Percentiles rank a stretch among this genome's conserved stretches.
Evolutionary conservation across 306 rosid species (phyloP).

Genomic region (Rosa lucieae): DNA sequence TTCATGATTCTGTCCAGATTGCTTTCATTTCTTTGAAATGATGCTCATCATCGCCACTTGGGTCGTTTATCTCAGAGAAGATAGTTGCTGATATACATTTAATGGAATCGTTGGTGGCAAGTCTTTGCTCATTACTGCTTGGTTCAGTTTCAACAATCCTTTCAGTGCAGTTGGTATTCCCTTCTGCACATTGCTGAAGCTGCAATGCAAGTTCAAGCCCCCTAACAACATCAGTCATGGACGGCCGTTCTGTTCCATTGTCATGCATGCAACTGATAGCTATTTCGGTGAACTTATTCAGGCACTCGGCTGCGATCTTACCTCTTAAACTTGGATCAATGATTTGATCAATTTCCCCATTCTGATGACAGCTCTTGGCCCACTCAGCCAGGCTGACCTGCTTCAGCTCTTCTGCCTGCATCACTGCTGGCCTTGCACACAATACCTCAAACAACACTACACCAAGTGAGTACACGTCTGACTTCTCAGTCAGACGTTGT

Average conservation of each 20-base stretch:
- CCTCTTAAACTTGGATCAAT: constrained; percentile 24
- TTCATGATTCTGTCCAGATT: no score
- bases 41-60: not conserved
- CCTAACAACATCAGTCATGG: constrained; percentile 26
- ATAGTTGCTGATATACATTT: not conserved
- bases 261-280: constrained; percentile 14
- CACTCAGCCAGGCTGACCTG: constrained; percentile 37
- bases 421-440: constrained; percentile 39
- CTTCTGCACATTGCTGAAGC: constrained; percentile 9
- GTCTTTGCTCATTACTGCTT: not conserved
- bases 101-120: not conserved
- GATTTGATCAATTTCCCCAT: not conserved
- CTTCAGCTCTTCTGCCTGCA: constrained; percentile 17
- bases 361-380: constrained; percentile 27
- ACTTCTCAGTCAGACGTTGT: not conserved
- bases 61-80: not conserved
- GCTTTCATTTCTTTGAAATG: no score
- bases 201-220: constrained; percentile 27
- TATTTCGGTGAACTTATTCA: constrained; percentile 15
- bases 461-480: no score
- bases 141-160: not conserved
- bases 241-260: constrained; percentile 24
- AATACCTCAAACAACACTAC: no score
- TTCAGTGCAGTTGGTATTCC: not conserved
- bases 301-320: constrained; percentile 12